Percentiles rank a stretch among this genome's conserved stretches.
Conservation (phyloP, 2,329 filamentous ascomycete species). For the Phialophora tarda region DNA sequence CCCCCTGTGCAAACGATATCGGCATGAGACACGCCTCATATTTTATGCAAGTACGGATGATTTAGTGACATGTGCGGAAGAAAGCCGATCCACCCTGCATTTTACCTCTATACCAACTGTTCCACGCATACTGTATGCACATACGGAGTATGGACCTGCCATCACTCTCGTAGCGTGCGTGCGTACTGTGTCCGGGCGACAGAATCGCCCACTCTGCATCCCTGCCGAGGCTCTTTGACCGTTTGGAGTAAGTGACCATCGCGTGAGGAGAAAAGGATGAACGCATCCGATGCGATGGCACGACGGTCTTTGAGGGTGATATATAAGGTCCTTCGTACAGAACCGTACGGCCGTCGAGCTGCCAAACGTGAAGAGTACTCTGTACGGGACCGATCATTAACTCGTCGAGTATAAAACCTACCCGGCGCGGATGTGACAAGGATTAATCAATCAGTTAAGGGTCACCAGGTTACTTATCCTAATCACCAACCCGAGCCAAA, state of each 20-base stretch:
- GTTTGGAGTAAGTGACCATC: not conserved
- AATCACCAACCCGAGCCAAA: not conserved
- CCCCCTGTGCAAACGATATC: too few relatives aligned
- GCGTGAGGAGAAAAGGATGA: slow-evolving; percentile 8
- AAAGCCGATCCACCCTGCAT: too few relatives aligned
- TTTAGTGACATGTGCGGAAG: too few relatives aligned
- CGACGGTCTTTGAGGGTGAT: not conserved
- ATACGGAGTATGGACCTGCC: not conserved
- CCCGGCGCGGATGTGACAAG: not conserved
- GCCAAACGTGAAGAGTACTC: not conserved
- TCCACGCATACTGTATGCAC: too few relatives aligned
- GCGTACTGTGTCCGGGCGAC: not conserved
- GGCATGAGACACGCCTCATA: too few relatives aligned
- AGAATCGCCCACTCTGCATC: not conserved
- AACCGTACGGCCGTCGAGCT: not conserved
- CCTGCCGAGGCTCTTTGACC: not conserved
- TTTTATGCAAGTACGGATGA: too few relatives aligned
- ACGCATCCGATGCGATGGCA: slow-evolving; percentile 6
- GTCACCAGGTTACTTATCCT: too few relatives aligned
- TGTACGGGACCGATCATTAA: not conserved
- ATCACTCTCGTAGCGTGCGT: not conserved
- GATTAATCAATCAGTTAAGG: not conserved
- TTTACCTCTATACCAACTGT: too few relatives aligned
- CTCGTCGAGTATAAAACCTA: not conserved
- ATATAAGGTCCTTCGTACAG: not conserved